phyloP scores from a whole-genome alignment of 192 early-diverging fungal genomes.

The Linnemannia exigua region DNA sequence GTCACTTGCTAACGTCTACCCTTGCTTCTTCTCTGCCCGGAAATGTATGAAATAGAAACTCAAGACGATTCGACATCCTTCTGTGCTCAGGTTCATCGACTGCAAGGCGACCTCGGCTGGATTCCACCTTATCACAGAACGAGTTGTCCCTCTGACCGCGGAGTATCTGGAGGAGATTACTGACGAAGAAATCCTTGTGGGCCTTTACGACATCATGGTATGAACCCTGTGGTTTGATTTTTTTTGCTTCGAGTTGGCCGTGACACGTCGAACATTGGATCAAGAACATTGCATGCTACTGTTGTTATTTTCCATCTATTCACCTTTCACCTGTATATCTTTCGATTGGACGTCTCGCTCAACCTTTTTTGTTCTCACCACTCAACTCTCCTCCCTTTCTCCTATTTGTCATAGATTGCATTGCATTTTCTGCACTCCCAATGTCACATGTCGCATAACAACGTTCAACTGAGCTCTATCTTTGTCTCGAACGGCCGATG shows the following conservation, averaged over 20 bases:
- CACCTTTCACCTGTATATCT: neutral
- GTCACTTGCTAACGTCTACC: neutral
- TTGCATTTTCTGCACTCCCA: slow-evolving; percentile 56
- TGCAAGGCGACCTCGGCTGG: slow-evolving; percentile 46
- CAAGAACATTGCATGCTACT: neutral
- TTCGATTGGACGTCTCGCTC: neutral
- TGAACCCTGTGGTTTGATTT: neutral
- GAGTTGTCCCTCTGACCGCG: slow-evolving; percentile 34
- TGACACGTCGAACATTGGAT: neutral
- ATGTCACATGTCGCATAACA: slow-evolving; percentile 53
- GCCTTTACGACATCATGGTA: slow-evolving; percentile 55
- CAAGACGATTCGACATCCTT: slow-evolving; percentile 54
- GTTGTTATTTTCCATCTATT: neutral
- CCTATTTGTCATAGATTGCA: slow-evolving; percentile 33
- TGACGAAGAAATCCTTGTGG: slow-evolving; percentile 53
- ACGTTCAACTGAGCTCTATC: slow-evolving; percentile 48
- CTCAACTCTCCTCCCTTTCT: neutral
- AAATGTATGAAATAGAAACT: slow-evolving; percentile 38
- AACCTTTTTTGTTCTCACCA: neutral
- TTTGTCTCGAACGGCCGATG: slow-evolving; percentile 55
- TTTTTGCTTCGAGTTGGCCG: neutral
- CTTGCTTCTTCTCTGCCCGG: neutral
- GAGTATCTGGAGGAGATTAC: slow-evolving; percentile 46
- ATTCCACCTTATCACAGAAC: slow-evolving; percentile 52
- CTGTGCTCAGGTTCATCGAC: slow-evolving; percentile 53